Conservation (phyloP, 345 rosid genomes). For the Diplotaxis tenuifolia region DNA sequence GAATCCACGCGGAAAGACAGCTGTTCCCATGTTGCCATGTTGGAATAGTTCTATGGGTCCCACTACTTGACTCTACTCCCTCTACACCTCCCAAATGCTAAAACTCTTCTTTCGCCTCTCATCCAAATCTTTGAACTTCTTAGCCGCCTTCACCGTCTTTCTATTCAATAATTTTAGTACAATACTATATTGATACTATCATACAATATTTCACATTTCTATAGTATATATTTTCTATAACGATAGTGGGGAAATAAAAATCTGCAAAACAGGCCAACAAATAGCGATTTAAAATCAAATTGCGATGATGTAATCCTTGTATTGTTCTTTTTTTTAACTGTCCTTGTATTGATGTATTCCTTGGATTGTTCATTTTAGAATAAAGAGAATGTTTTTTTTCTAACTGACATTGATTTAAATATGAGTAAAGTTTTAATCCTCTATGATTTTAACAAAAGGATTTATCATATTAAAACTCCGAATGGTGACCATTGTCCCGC, state of each 20-base stretch:
- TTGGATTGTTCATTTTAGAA: too few relatives aligned
- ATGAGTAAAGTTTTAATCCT: too few relatives aligned
- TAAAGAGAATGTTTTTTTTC: too few relatives aligned
- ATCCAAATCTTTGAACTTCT: background rate
- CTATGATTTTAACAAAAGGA: too few relatives aligned
- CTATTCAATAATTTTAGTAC: background rate
- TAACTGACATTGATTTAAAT: too few relatives aligned
- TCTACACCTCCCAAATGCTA: background rate
- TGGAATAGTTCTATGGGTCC: conserved; percentile 14
- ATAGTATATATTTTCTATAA: background rate
- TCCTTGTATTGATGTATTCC: too few relatives aligned
- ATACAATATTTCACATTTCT: background rate
- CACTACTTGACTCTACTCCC: background rate
- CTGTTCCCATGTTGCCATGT: conserved; percentile 41
- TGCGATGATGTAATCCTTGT: background rate
- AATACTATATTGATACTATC: background rate
- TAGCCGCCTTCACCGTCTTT: background rate
- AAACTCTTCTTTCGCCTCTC: background rate
- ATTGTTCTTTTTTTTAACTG: too few relatives aligned
- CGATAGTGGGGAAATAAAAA: background rate
- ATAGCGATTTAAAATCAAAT: background rate
- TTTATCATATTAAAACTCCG: too few relatives aligned
- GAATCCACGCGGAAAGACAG: conserved; percentile 41
- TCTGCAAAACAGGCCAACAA: background rate
- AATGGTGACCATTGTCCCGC: too few relatives aligned